Base-by-base conservation (phyloP, 495 filamentous ascomycete genomes). In the Cenococcum geophilum region DNA sequence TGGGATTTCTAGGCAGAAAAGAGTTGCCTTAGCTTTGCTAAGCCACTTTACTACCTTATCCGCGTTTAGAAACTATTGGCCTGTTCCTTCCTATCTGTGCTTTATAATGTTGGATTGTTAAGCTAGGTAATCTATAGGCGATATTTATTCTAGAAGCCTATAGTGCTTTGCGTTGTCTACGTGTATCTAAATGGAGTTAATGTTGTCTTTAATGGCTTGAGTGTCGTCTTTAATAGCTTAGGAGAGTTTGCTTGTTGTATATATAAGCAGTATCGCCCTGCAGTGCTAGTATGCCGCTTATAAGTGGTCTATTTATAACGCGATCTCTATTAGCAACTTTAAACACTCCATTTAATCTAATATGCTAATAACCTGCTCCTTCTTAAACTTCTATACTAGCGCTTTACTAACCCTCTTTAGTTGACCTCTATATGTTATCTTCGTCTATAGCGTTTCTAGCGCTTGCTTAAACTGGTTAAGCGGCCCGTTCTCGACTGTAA, bases 1-100 rank as follows among this genome's bases (percentile, higher is more conserved):
- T 59, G 74, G 76, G 23, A 73, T 72, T 0, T 74, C 75, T 20
- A 70, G 66, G 67, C 70, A 76, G 61, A 72, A 73, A 16, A 75
- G 54, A 11, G 69, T 70, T 22, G 63, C 50, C 22, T 65, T 65
- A 9, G 23, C 20, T 35, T 55, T 64, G 16, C 66, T 34, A 10
- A 65, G 49, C 74, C 75, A 78, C 6, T 59, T 61, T 21, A 70
- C 63, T 52, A 73, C 75, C 22, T 75, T 67, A 11, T 27, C 4
- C 0, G 72, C 72, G 9, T 74, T 54, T 4, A 78, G 55, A 52
- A 78, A 70, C 75, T 75, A 78, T 35, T 68, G 65, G 12, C 72
- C 71, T 14, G 76, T 76, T 20, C 70, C 75, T 25, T 68, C 54
- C 25, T 74, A 70, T 59, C 72, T 62, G 27, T 62, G 61, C 21